Evolutionary conservation across 2,329 filamentous ascomycete genomes (phyloP), one percentile per base, ranked within the genome.

Genomic region (Chaetomium sp.): DNA sequence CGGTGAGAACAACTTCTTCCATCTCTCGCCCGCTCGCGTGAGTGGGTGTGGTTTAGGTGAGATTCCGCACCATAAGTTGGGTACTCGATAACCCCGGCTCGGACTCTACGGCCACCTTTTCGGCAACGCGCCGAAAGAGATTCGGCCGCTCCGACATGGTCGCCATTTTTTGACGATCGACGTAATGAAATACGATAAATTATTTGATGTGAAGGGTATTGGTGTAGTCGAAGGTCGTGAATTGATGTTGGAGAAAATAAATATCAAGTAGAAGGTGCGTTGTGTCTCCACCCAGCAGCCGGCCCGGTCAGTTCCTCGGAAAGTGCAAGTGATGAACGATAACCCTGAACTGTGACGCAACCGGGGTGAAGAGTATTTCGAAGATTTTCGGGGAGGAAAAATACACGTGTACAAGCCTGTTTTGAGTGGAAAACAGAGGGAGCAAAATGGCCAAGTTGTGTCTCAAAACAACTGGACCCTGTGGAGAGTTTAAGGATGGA

Each of bases 41-140:
- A 7, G n/a, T 8, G 36, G 12, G 47, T 47, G 19, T 27, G 19
- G 52, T 27, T 35, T 45, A 54, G 42, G 46, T 33, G 47, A 40
- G 49, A 12, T 52, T 54, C 53, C 72, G 64, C 73, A 82, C 80
- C 86, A 96, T 91, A 63, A 95, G 76, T 75, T 96, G 89, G 12
- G 85, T 80, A 52, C 80, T 85, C 6, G 85, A 88, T 65, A 96
- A 79, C 46, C 89, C 89, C 1, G 86, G 82, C 71, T 95, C 91
- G 53, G 80, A 74, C 54, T 87, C 79, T 56, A 94, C 88, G 46
- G 87, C 84, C 55, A 91, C 68, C 75, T 82, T 91, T 43, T 80
- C 70, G 54, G 71, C 70, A 70, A 76, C 74, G 59, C 70, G 68
- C 61, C 72, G 71, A 69, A 71, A 38, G 56, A 56, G 62, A 67